Evolutionary conservation across 179 eudicot species (phyloP).

Genomic region (Actinidia chinensis): DNA sequence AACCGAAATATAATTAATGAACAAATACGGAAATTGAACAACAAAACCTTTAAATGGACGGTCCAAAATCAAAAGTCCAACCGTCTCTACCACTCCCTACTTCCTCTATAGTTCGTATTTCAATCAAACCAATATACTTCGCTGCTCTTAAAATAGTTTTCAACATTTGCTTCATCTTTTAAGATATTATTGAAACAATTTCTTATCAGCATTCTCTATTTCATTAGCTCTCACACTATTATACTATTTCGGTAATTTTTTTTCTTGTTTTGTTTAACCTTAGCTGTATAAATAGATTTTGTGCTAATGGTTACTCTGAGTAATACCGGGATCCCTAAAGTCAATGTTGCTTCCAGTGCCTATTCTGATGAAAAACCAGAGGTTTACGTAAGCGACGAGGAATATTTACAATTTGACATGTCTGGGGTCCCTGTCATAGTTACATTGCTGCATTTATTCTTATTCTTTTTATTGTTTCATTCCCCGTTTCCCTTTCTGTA

Average conservation of each 20-base stretch:
- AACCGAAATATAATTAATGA: too few species aligned
- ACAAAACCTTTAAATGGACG: not conserved
- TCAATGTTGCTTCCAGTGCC: slow-evolving; percentile 57
- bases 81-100: not conserved
- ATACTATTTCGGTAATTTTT: not conserved
- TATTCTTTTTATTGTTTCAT: too few species aligned
- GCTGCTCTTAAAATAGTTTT: not conserved
- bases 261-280: not conserved
- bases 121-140: not conserved
- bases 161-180: not conserved
- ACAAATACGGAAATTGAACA: too few species aligned
- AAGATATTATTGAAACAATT: not conserved
- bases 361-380: slow-evolving; percentile 75
- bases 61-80: slow-evolving; percentile 3
- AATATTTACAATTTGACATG: slow-evolving; percentile 80
- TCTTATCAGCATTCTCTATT: not conserved
- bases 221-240: not conserved
- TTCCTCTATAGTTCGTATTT: not conserved
- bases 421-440: slow-evolving; percentile 33
- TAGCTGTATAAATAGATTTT: not conserved
- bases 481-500: too few species aligned
- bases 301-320: slow-evolving; percentile 62
- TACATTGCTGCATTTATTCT: too few species aligned
- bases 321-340: slow-evolving; percentile 84
- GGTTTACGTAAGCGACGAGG: slow-evolving; percentile 88